A percentile compares a stretch with the other conserved stretches of the same genome.
Conservation (phyloP, 805 yeast genomes). For the Hanseniaspora nectarophila region DNA sequence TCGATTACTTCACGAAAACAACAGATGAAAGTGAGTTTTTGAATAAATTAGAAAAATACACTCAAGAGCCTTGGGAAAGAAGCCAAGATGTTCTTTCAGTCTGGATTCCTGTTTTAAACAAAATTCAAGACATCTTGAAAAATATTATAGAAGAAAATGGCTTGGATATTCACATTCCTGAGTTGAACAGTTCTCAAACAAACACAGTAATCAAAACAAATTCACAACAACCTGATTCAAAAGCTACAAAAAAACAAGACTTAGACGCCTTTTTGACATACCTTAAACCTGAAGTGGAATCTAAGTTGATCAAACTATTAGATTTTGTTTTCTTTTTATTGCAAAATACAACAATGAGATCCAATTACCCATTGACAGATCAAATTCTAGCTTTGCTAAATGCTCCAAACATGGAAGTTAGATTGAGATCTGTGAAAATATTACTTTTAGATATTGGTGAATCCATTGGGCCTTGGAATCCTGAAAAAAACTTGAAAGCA, state of each 20-base stretch:
- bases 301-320: slow-evolving; percentile 39
- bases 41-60: slow-evolving; percentile 23
- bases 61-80: slow-evolving; percentile 42
- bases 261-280: slow-evolving; percentile 28
- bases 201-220: not conserved
- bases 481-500: not conserved
- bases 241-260: slow-evolving; percentile 27
- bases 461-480: slow-evolving; percentile 29
- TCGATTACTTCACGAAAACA: slow-evolving; percentile 29
- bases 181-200: not conserved
- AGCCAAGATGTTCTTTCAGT: slow-evolving; percentile 59
- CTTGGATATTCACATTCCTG: slow-evolving; percentile 22
- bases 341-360: slow-evolving; percentile 56
- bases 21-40: slow-evolving; percentile 35
- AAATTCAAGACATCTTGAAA: slow-evolving; percentile 59
- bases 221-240: slow-evolving; percentile 22
- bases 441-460: slow-evolving; percentile 50
- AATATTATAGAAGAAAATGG: slow-evolving; percentile 40
- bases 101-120: slow-evolving; percentile 67
- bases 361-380: slow-evolving; percentile 55
- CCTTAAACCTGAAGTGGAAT: slow-evolving; percentile 38
- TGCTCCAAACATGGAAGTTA: slow-evolving; percentile 48
- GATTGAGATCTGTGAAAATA: slow-evolving; percentile 49
- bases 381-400: slow-evolving; percentile 47
- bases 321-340: slow-evolving; percentile 52